Evolutionary conservation across 805 yeast genomes (phyloP).

Genomic region (Saccharomyces paradoxus): DNA sequence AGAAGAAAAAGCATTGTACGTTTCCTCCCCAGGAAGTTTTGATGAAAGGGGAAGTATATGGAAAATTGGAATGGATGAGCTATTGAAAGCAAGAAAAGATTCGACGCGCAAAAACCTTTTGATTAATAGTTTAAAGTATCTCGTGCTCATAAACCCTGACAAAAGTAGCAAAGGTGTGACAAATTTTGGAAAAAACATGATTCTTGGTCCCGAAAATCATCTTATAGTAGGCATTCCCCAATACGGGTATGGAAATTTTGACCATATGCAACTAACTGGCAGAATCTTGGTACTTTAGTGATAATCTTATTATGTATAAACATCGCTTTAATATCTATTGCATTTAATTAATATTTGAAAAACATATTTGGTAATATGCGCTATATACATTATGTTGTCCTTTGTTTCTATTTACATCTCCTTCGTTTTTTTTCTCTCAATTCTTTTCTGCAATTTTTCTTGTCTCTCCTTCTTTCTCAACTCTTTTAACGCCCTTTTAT

Average conservation of each 20-base stretch:
- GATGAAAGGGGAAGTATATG: slow-evolving; percentile 39
- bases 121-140: slow-evolving; percentile 7
- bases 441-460: slow-evolving; percentile 25
- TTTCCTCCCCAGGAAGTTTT: slow-evolving; percentile 38
- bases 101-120: neutral
- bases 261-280: slow-evolving; percentile 29
- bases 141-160: slow-evolving; percentile 11
- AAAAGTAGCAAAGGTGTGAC: slow-evolving; percentile 29
- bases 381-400: neutral
- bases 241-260: slow-evolving; percentile 29
- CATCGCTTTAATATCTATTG: neutral
- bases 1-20: slow-evolving; percentile 20
- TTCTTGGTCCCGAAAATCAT: slow-evolving; percentile 15
- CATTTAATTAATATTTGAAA: neutral
- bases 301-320: neutral
- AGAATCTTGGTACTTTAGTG: slow-evolving; percentile 9
- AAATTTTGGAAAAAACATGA: slow-evolving; percentile 39
- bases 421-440: slow-evolving; percentile 16
- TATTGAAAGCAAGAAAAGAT: slow-evolving; percentile 5
- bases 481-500: slow-evolving; percentile 28
- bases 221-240: slow-evolving; percentile 36
- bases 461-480: slow-evolving; percentile 31
- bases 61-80: slow-evolving; percentile 26
- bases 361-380: neutral
- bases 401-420: neutral